Conservation (phyloP, 2,329 filamentous ascomycete species). For the Fusarium pininemorale region DNA sequence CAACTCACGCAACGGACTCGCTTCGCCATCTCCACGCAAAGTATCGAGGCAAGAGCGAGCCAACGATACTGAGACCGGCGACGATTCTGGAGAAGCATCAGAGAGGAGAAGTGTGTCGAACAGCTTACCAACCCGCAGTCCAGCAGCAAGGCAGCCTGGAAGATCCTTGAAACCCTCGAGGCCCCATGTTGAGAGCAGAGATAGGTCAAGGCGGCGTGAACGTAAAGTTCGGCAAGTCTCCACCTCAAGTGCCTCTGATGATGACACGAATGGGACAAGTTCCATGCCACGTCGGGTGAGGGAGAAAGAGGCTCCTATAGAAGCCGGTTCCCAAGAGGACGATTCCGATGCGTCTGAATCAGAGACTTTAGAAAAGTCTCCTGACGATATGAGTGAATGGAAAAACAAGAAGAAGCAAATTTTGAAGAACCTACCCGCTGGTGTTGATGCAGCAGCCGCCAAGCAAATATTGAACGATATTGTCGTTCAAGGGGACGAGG, state of each 20-base stretch:
- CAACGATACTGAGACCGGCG: constrained; percentile 24
- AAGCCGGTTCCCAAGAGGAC: constrained; percentile 58
- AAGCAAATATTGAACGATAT: constrained; percentile 97
- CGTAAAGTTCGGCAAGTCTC: constrained; percentile 32
- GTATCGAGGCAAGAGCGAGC: constrained; percentile 24
- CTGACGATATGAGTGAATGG: constrained; percentile 61
- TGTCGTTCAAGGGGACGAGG: constrained; percentile 91
- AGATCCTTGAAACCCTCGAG: constrained; percentile 22
- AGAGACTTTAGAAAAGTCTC: constrained; percentile 44
- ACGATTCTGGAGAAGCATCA: constrained; percentile 35
- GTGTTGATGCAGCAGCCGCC: constrained; percentile 83
- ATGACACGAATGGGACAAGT: constrained; percentile 32
- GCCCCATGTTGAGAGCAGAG: constrained; percentile 22
- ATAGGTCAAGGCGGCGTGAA: constrained; percentile 34
- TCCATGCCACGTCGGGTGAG: constrained; percentile 43
- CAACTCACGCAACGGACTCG: constrained; percentile 7
- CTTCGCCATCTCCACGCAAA: constrained; percentile 27
- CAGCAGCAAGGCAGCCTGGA: constrained; percentile 23
- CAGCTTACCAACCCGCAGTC: constrained; percentile 20
- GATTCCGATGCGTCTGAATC: constrained; percentile 56
- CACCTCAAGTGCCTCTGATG: constrained; percentile 42
- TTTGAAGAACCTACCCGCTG: constrained; percentile 80
- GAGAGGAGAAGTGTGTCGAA: constrained; percentile 34
- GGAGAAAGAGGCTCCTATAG: constrained; percentile 45
- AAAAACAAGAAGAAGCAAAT: constrained; percentile 70